Conservation (phyloP, 163 green algal genomes). For the Scenedesmus sp. region DNA sequence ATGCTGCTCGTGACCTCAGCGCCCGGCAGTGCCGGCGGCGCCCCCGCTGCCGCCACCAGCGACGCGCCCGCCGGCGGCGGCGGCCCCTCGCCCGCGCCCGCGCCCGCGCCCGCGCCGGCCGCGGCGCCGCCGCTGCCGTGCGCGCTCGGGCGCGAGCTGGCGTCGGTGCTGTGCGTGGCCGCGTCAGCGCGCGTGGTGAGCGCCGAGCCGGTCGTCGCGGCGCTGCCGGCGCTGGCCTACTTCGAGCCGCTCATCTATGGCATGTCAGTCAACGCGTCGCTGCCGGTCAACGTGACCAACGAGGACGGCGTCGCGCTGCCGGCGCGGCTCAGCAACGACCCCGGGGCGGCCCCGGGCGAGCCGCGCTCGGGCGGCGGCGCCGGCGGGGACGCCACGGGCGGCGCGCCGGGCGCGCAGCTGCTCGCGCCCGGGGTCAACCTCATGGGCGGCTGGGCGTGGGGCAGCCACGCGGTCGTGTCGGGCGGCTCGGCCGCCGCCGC, state of each 20-base stretch:
- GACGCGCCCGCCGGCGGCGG: no score
- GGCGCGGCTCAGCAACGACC: no score
- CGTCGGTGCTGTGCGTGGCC: conserved; percentile 26
- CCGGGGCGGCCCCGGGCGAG: no score
- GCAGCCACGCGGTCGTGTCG: conserved; percentile 23
- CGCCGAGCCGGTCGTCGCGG: neutral
- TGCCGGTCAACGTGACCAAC: no score
- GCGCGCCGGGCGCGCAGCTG: conserved; percentile 2
- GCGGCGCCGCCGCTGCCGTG: conserved; percentile 8
- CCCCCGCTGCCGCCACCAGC: neutral
- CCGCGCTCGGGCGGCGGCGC: no score
- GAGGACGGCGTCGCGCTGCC: no score
- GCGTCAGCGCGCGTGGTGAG: neutral
- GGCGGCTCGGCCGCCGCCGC: conserved; percentile 29
- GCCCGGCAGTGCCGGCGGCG: neutral
- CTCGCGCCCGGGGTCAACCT: conserved; percentile 9
- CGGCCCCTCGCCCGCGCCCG: no score
- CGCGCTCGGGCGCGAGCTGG: neutral
- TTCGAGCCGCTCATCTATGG: neutral
- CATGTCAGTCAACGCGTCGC: neutral
- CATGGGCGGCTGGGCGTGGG: conserved; percentile 31
- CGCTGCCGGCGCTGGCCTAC: neutral
- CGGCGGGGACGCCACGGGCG: no score
- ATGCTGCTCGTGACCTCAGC: conserved; percentile 20
- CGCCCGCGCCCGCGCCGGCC: no score